Evolutionary conservation across 371 early-diverging fungal genomes (phyloP), one percentile per base, ranked within the genome.

Genomic region (Rhizopus stolonifer): DNA sequence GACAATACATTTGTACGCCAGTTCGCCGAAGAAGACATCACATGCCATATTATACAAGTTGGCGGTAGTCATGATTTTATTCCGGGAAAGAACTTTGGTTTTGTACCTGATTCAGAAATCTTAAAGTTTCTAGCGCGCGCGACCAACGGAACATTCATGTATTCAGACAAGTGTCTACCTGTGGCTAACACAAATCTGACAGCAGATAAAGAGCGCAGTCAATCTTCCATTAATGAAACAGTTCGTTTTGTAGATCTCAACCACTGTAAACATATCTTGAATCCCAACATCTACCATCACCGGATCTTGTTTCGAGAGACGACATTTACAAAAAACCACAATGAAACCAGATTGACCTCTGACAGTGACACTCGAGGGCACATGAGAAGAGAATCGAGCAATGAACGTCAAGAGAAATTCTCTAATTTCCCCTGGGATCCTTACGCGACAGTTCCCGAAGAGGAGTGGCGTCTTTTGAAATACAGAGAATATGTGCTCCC

Each of bases 391-490:
- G 49, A 55, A 32, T 19, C 39, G 17, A 22, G 49, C 19, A 46
- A 51, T 4, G 25, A 45, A 6, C 52, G 45, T 33, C 58, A 38
- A 25, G 49, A 60, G 22, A 13, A 42, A 18, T n/a, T 14, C 23
- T 60, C 74, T 47, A 82, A 78, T 33, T 97, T 93, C 57, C 98
- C 98, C 2, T 97, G 98, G 98, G 83, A 85, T 51, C 79, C 91
- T 3, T 61, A 77, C 42, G 79, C 89, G 52, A 72, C 67, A 17
- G 86, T 95, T 14, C 95, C 93, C 1, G 70, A 83, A 17, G 86
- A 86, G 8, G 87, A 89, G 39, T 81, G 84, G 53, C 88, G 93
- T 42, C 68, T 88, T 7, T 83, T 90, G 5, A 80, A 87, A 26
- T 94, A 90, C 68, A 73, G 84, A 26, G 77, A 77, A 46, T 96